Base-by-base conservation (phyloP, 106 monocot genomes). In the Acorus gramineus region DNA sequence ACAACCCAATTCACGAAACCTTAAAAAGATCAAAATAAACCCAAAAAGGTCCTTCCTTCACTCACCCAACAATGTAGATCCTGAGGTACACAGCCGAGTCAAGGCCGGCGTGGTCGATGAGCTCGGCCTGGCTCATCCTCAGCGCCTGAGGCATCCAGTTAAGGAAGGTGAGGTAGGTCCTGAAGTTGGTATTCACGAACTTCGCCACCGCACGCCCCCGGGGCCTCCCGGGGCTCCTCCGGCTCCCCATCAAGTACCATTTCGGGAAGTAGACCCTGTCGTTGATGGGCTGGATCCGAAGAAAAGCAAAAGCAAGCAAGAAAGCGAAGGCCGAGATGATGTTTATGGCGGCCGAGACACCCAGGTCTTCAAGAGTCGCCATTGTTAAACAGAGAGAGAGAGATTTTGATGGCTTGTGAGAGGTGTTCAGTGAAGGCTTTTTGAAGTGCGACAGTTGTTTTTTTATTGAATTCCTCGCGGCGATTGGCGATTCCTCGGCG, bases 21-120 rank as follows among this genome's bases (percentile, higher is more conserved):
- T 28, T 7, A 53, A 61, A 48, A 2, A 59, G 62, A 53, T 14
- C 4, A 53, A 42, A 42, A 53, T 43, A 13, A 44, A 4, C 43
- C 5, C 55, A 14, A 67, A 8, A 46, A 47, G 12, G 0, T 55
- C 55, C 11, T 10, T 55, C 55, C 3, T 11, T n/a, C 4, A 55
- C 72, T 8, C 61, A 96, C 96, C 96, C 96, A 8, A 96, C 87
- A 79, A 91, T 83, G 77, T 90, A 96, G 73, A 96, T 87, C 69
- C 90, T 74, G 44, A 96, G 80, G 56, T 85, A 91, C 46, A 91
- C 63, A 10, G 79, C 91, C 44, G 96, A 96, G 55, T 96, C 96
- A 9, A 96, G 80, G 6, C 96, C 96, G 3, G 96, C 96, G 59
- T 96, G 91, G 56, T 81, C 64, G 57, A 96, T 83, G 55, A 96